Evolutionary conservation across 116 monocot species (phyloP).

Genomic region (Posidonia oceanica): DNA sequence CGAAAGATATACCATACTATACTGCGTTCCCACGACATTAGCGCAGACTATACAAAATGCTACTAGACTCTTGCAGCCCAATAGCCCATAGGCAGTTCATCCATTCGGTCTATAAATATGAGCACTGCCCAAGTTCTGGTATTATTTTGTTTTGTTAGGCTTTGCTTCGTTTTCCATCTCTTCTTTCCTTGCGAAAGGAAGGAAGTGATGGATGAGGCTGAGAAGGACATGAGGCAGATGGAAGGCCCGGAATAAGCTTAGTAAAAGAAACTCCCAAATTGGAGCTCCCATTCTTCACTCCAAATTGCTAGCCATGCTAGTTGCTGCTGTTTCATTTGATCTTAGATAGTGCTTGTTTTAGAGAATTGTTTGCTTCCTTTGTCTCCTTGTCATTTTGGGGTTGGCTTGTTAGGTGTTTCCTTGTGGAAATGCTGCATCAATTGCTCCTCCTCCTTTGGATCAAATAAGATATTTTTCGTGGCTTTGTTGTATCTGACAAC

Average conservation of each 20-base stretch:
- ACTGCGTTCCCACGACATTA: background rate
- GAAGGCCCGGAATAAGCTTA: background rate
- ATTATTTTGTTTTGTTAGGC: background rate
- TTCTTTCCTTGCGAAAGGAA: background rate
- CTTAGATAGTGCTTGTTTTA: background rate
- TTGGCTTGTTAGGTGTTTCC: no score
- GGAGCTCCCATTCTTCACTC: slow-evolving; percentile 3
- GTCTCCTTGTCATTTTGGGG: background rate
- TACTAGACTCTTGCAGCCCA: background rate
- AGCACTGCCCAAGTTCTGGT: no score
- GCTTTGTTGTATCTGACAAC: no score
- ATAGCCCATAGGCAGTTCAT: background rate
- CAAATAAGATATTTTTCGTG: no score
- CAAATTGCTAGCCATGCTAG: background rate
- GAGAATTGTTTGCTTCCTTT: background rate
- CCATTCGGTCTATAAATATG: background rate
- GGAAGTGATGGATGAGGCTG: background rate
- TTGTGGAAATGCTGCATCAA: no score
- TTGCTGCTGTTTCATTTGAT: background rate
- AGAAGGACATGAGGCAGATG: background rate
- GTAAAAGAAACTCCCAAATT: background rate
- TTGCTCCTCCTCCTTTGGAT: no score
- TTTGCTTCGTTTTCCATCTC: background rate
- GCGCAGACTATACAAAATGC: background rate
- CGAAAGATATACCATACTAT: background rate